Evolutionary conservation across 306 rosid species (phyloP).

Genomic region (Cucurbita ficifolia): DNA sequence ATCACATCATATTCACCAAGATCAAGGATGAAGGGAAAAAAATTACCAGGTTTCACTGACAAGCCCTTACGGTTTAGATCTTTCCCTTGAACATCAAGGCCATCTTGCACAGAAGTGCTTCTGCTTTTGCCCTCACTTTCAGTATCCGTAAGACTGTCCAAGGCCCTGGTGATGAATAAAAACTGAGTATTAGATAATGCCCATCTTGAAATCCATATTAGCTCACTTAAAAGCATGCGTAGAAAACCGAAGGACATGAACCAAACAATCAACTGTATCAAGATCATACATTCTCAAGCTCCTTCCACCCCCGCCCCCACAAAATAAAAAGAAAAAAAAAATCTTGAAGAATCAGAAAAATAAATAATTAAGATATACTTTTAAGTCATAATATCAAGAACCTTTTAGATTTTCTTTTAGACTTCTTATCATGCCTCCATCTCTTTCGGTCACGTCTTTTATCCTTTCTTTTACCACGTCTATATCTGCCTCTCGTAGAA

Average conservation of each 20-base stretch:
- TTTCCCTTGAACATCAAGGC: constrained; percentile 23
- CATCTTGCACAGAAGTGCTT: constrained; percentile 30
- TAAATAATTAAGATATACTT: neutral
- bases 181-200: neutral
- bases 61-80: constrained; percentile 26
- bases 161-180: constrained; percentile 32
- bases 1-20: neutral
- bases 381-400: constrained; percentile 4
- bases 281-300: neutral
- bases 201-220: neutral
- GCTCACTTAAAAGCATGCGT: too few species aligned
- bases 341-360: neutral
- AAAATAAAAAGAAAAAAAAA: neutral
- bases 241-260: too few species aligned
- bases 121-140: constrained; percentile 41
- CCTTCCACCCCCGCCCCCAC: neutral
- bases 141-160: constrained; percentile 36
- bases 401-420: constrained; percentile 67
- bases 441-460: constrained; percentile 51
- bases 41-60: constrained; percentile 35
- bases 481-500: constrained; percentile 53
- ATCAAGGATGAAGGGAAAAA: neutral
- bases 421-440: constrained; percentile 44
- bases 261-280: too few species aligned
- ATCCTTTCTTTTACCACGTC: constrained; percentile 52